A percentile compares a stretch with the other conserved stretches of the same genome.
phyloP scores from a whole-genome alignment of 75 land plant species.

The Pinus albicaulis region DNA sequence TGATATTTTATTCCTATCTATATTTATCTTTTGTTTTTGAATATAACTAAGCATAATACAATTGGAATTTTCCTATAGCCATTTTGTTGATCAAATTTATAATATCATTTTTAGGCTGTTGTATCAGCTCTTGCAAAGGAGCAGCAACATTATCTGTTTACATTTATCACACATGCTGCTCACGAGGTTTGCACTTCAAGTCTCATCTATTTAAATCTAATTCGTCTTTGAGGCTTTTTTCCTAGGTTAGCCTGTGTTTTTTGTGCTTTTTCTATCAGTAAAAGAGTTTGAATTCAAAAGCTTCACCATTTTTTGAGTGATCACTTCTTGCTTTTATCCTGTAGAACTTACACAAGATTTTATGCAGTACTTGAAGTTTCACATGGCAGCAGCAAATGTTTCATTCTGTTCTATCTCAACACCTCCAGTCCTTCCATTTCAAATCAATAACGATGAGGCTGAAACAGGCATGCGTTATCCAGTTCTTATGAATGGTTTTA shows the following conservation, averaged over 20 bases:
- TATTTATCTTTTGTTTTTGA: too few species aligned
- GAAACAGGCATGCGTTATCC: conserved; percentile 15
- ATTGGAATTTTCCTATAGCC: too few species aligned
- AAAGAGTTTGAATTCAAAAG: not conserved
- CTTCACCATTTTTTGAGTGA: not conserved
- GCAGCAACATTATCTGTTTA: conserved; percentile 36
- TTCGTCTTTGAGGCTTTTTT: conserved; percentile 5
- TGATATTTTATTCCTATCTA: too few species aligned
- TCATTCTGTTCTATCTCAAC: conserved; percentile 36
- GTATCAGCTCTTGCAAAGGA: conserved; percentile 54
- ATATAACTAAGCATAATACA: too few species aligned
- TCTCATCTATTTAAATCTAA: not conserved
- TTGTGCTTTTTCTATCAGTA: not conserved
- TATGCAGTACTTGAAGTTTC: conserved; percentile 34
- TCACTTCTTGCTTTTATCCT: not conserved
- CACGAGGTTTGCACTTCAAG: conserved; percentile 45
- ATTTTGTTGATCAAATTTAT: not conserved
- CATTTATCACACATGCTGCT: conserved; percentile 55
- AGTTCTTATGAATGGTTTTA: conserved; percentile 6
- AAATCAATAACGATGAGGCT: conserved; percentile 2
- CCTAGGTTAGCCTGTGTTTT: not conserved
- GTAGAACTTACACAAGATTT: conserved; percentile 7
- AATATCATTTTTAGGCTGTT: conserved; percentile 34
- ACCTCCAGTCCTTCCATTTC: conserved; percentile 44
- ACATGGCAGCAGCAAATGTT: conserved; percentile 31